These are phyloP conservation scores for Colletotrichum eleusines DNA, from an alignment of 2,329 filamentous ascomycete species.

Conservation along the genomic window DNA sequence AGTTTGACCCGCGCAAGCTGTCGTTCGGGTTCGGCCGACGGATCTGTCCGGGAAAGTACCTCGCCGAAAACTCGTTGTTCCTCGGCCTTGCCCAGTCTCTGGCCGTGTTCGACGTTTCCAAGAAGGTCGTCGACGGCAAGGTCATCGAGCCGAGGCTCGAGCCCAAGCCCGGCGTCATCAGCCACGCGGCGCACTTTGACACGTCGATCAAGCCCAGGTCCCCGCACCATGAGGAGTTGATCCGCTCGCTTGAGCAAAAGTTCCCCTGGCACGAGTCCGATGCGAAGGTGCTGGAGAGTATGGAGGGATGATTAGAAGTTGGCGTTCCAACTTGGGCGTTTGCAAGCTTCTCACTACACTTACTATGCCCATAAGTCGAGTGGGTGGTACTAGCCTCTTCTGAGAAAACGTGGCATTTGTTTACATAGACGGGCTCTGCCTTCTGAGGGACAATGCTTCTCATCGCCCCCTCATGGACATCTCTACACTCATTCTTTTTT, in stretches of 20 bases:
- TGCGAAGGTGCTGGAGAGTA: not conserved
- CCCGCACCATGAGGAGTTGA: not conserved
- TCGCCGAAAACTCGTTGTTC: conserved; percentile 42
- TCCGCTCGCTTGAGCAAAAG: conserved; percentile 4
- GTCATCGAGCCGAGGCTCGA: not conserved
- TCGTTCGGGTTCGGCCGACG: conserved; percentile 44
- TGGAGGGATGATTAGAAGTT: not conserved
- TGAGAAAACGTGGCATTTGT: too few relatives aligned
- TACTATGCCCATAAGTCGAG: not conserved
- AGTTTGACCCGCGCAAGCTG: not conserved
- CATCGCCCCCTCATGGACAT: not conserved
- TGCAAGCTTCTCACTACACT: not conserved
- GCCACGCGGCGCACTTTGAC: not conserved
- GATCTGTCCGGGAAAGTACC: conserved; percentile 41
- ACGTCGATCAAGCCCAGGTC: conserved; percentile 16
- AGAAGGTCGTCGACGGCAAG: not conserved
- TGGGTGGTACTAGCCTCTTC: not conserved
- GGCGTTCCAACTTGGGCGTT: not conserved
- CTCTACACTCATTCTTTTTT: not conserved
- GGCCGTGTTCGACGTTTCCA: conserved; percentile 47
- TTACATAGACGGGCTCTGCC: not conserved
- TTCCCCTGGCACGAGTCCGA: conserved; percentile 19
- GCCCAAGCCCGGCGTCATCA: conserved; percentile 9
- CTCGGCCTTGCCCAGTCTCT: conserved; percentile 56
- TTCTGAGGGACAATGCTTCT: too few relatives aligned